Percentiles rank a stretch among this genome's conserved stretches.
Conservation (phyloP, 805 yeast species). For the Yarrowia porcina region DNA sequence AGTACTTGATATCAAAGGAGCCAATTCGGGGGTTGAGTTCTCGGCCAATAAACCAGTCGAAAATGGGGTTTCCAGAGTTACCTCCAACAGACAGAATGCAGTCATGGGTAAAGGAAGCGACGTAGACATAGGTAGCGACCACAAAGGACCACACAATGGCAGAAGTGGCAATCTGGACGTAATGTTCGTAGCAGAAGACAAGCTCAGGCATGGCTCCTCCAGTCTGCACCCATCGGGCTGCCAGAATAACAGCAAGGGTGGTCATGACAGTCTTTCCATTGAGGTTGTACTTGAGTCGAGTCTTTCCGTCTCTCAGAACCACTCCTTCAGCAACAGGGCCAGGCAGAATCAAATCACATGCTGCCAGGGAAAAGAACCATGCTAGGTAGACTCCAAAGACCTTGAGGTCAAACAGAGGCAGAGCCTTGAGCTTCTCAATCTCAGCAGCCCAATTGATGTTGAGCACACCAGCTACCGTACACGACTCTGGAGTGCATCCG, state of each 20-base stretch:
- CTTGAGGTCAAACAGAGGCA: constrained; percentile 41
- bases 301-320: constrained; percentile 65
- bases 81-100: constrained; percentile 82
- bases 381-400: constrained; percentile 47
- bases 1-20: constrained; percentile 79
- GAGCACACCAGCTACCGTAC: constrained; percentile 33
- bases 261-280: constrained; percentile 66
- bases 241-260: constrained; percentile 42
- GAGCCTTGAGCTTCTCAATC: constrained; percentile 40
- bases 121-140: constrained; percentile 63
- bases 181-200: constrained; percentile 66
- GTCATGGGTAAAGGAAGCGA: constrained; percentile 61
- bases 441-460: constrained; percentile 29
- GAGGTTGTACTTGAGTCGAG: constrained; percentile 66
- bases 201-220: constrained; percentile 70
- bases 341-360: constrained; percentile 63
- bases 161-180: constrained; percentile 59
- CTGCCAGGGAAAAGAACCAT: constrained; percentile 70
- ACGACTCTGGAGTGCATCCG: constrained; percentile 52
- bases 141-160: constrained; percentile 61
- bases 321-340: constrained; percentile 66
- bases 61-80: constrained; percentile 67
- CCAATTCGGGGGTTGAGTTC: constrained; percentile 92
- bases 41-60: constrained; percentile 96
- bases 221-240: constrained; percentile 52